Evolutionary conservation across 768 basidiomycete genomes (phyloP), one percentile per base, ranked within the genome.

Genomic region (Rossbeevera mucosa): DNA sequence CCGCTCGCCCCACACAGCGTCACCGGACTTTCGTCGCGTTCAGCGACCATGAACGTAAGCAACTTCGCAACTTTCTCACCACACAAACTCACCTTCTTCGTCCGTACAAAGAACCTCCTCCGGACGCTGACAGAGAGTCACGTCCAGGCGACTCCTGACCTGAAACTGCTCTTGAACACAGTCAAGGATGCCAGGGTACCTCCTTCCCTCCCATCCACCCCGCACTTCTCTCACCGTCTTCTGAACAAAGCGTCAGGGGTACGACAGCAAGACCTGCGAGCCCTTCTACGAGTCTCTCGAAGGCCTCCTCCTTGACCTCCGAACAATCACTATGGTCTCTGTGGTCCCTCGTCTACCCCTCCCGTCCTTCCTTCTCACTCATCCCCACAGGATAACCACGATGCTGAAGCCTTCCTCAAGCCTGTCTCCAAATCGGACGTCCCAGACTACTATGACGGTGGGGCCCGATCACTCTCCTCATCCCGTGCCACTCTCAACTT

Each of bases 241-340:
- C n/a, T n/a, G n/a, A n/a, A n/a, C n/a, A n/a, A n/a, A 80, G 76
- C 60, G 72, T 51, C 71, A 74, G 63, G 66, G 68, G 44, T 73
- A 81, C 57, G 88, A 91, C 65, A 66, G 73, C 33, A 91, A 91
- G 67, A 76, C 85, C 18, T 79, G 85, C 14, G 94, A 96, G 64
- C 83, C 88, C 14, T 99, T 97, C 76, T 93, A 91, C 60, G 95
- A 97, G 56, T 90, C 91, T 0, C 77, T 98, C 47, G 96, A 99
- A 64, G 88, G 90, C 54, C 77, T 97, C 29, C 72, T 96, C 47
- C 72, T 74, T 31, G 96, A 99, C 76, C 78, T 99, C 57, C 86
- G 87, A 64, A 86, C 80, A 63, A 80, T 82, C 56, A 83, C 82
- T 18, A 79, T 85, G 70, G 84, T 85, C 62, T 59, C 77, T 76